Percentiles rank a stretch among this genome's conserved stretches.
phyloP scores from a whole-genome alignment of 2,329 filamentous ascomycete species.

The Apiospora koreana region DNA sequence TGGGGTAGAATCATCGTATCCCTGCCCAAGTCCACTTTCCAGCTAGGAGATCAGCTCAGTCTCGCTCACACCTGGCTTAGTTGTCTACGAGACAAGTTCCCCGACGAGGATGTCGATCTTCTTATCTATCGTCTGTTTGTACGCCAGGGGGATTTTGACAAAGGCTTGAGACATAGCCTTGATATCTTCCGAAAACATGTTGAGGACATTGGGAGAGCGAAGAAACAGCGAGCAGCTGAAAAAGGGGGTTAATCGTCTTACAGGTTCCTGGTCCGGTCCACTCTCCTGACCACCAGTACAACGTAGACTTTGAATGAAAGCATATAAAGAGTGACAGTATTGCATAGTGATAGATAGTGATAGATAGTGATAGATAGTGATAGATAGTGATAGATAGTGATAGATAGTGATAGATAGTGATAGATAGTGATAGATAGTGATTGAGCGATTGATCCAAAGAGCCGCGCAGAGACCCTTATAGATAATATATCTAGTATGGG shows the following conservation, averaged over 20 bases:
- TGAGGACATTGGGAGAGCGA: neutral
- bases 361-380: too few species aligned
- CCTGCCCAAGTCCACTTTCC: neutral
- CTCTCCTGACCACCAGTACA: neutral
- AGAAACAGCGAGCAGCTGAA: neutral
- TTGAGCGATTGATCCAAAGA: too few species aligned
- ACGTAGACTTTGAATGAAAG: too few species aligned
- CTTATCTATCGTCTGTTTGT: neutral
- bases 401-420: too few species aligned
- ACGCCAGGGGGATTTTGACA: neutral
- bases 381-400: too few species aligned
- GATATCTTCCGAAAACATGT: neutral
- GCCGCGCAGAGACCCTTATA: too few species aligned
- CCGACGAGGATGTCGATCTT: neutral
- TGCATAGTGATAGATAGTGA: too few species aligned
- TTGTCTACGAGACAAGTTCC: neutral
- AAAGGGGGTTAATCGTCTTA: too few species aligned
- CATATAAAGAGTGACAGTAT: too few species aligned
- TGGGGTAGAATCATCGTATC: neutral
- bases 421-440: too few species aligned
- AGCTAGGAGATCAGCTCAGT: neutral
- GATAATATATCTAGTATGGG: too few species aligned
- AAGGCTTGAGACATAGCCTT: neutral
- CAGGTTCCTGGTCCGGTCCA: too few species aligned
- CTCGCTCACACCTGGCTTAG: neutral